These are phyloP conservation scores for Penicillium concentricum DNA, from an alignment of 2,329 filamentous ascomycete species.

Conservation along the genomic window DNA sequence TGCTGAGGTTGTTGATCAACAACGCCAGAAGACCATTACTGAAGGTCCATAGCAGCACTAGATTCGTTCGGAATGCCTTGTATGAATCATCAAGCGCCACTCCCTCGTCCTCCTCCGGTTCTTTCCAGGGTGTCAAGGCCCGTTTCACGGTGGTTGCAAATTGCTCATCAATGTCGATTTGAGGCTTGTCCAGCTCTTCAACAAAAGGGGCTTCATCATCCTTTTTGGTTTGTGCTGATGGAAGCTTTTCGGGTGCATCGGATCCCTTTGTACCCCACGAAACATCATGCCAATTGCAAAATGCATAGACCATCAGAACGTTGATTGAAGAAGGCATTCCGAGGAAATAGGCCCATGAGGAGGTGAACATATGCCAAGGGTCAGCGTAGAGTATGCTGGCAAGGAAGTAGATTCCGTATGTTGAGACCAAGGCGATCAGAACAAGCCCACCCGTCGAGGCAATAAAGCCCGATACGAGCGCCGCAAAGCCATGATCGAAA, in stretches of 20 bases:
- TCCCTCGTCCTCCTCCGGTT: conserved; percentile 69
- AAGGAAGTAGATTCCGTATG: conserved; percentile 91
- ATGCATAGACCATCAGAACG: conserved; percentile 96
- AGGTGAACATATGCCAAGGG: conserved; percentile 99
- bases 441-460: conserved; percentile 76
- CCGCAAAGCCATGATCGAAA: conserved; percentile 56
- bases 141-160: conserved; percentile 94
- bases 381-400: conserved; percentile 95
- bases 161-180: conserved; percentile 93
- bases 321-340: conserved; percentile 96
- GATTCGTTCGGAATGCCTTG: conserved; percentile 94
- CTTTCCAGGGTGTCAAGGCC: conserved; percentile 75
- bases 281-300: conserved; percentile 99
- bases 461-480: conserved; percentile 78
- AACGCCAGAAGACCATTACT: conserved; percentile 82
- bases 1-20: conserved; percentile 72
- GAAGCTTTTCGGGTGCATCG: conserved; percentile 85
- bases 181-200: conserved; percentile 92
- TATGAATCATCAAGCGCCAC: conserved; percentile 93
- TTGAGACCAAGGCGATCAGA: conserved; percentile 82
- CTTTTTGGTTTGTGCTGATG: conserved; percentile 81
- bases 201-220: conserved; percentile 79
- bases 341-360: conserved; percentile 84
- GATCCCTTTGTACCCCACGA: conserved; percentile 98
- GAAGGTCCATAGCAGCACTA: conserved; percentile 89